Percentiles rank a stretch among this genome's conserved stretches.
Evolutionary conservation across 164 flowering plant species (phyloP).

Genomic region (Vitis amurensis): DNA sequence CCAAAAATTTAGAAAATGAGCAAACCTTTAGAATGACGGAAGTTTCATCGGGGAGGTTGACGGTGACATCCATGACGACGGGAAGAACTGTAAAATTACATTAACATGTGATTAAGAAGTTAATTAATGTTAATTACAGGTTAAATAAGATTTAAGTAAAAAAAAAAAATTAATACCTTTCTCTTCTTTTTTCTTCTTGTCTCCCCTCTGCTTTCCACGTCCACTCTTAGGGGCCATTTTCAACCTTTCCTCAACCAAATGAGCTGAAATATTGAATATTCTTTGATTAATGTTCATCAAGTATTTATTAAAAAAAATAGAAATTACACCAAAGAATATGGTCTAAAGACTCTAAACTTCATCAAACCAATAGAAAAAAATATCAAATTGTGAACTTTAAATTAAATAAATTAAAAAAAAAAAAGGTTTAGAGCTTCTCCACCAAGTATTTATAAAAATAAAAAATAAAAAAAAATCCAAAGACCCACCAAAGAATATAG

Average conservation of each 20-base stretch:
- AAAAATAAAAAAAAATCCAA: too few species aligned
- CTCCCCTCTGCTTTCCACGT: conserved; percentile 86
- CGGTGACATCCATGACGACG: conserved; percentile 78
- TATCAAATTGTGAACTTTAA: neutral
- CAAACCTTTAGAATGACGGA: conserved; percentile 75
- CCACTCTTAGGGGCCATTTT: conserved; percentile 84
- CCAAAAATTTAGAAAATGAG: neutral
- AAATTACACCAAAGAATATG: too few species aligned
- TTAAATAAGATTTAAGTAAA: neutral
- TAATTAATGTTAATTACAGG: too few species aligned
- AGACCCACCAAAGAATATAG: too few species aligned
- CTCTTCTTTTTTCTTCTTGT: conserved; percentile 99
- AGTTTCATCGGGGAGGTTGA: conserved; percentile 83
- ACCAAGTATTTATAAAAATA: too few species aligned
- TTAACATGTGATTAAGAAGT: neutral
- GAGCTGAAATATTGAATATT: conserved; percentile 10
- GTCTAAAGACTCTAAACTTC: too few species aligned
- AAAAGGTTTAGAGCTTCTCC: too few species aligned
- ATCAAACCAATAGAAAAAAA: too few species aligned
- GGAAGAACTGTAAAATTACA: conserved; percentile 66
- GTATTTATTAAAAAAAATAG: too few species aligned
- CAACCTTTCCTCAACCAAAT: conserved; percentile 2
- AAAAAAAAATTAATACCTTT: conserved; percentile 47
- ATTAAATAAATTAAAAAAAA: neutral
- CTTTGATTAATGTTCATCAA: too few species aligned